phyloP scores from a whole-genome alignment of 2,329 filamentous ascomycete genomes.

The Scleromitrula shiraiana region DNA sequence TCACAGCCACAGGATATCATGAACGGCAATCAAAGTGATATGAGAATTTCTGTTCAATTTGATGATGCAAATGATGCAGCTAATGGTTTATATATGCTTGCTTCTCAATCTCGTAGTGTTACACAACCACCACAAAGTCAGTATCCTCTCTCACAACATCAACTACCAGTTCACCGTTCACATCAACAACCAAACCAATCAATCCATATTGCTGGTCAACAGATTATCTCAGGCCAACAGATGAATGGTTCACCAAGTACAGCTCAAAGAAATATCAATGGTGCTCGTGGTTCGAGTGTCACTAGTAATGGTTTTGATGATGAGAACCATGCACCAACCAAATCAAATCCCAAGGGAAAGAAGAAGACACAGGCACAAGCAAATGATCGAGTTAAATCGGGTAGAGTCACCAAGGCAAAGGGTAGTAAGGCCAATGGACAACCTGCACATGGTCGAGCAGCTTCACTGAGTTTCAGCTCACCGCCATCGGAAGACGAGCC shows the following conservation, averaged over 20 bases:
- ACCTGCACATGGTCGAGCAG: no score
- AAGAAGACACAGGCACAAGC: slow-evolving; percentile 69
- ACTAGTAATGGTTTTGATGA: slow-evolving; percentile 44
- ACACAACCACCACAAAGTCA: slow-evolving; percentile 35
- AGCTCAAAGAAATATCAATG: slow-evolving; percentile 3
- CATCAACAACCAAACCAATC: neutral
- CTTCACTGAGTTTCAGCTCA: no score
- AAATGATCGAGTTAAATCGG: slow-evolving; percentile 57
- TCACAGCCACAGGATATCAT: slow-evolving; percentile 45
- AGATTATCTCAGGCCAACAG: neutral
- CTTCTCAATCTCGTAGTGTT: slow-evolving; percentile 56
- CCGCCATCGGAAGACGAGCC: no score
- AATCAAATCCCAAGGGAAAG: slow-evolving; percentile 56
- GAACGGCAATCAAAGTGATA: slow-evolving; percentile 14
- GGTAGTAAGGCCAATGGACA: slow-evolving; percentile 36
- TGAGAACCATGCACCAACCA: slow-evolving; percentile 56
- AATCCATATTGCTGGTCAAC: neutral
- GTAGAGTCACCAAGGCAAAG: slow-evolving; percentile 45
- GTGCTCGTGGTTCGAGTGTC: slow-evolving; percentile 53
- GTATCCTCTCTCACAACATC: slow-evolving; percentile 13
- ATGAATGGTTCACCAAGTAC: neutral
- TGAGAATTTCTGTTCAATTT: slow-evolving; percentile 48
- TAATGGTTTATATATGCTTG: slow-evolving; percentile 87
- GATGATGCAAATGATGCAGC: slow-evolving; percentile 88
- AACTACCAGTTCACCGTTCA: neutral